phyloP scores from a whole-genome alignment of 495 filamentous ascomycete genomes.

The Chaetomidium leptoderma region DNA sequence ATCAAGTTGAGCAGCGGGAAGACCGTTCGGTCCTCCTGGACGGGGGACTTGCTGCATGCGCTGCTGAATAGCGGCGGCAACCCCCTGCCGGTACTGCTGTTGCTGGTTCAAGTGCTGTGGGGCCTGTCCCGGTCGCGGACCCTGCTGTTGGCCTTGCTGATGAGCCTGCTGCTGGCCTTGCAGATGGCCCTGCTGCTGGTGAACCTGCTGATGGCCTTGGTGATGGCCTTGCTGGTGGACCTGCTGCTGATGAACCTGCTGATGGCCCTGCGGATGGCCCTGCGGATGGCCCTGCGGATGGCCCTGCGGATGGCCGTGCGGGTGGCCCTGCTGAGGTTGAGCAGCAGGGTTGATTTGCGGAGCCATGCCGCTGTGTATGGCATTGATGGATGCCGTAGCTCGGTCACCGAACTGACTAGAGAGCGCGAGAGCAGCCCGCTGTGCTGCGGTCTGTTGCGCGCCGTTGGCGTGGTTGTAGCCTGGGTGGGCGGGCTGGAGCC shows the following conservation, averaged over 20 bases:
- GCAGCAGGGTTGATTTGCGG: conserved; percentile 11
- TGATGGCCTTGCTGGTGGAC: too few species aligned
- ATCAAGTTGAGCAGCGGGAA: conserved; percentile 44
- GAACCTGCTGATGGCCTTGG: conserved; percentile 18
- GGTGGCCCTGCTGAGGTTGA: conserved; percentile 28
- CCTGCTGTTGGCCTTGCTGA: not conserved
- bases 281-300: conserved; percentile 30
- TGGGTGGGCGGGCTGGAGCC: conserved; percentile 15
- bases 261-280: too few species aligned
- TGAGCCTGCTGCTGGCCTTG: too few species aligned
- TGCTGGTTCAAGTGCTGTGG: conserved; percentile 36
- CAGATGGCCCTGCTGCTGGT: conserved; percentile 26
- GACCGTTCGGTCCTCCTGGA: conserved; percentile 36
- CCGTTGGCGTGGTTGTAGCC: conserved; percentile 16
- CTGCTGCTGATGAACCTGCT: conserved; percentile 34
- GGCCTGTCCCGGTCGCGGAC: conserved; percentile 27
- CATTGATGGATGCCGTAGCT: conserved; percentile 64
- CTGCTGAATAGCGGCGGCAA: conserved; percentile 31
- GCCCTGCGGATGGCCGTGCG: too few species aligned
- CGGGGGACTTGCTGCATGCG: conserved; percentile 38
- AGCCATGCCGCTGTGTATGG: conserved; percentile 36
- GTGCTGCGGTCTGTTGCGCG: conserved; percentile 45
- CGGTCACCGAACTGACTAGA: conserved; percentile 66
- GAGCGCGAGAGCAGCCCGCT: conserved; percentile 63
- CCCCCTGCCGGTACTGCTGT: conserved; percentile 28